Conservation (phyloP, 2,329 filamentous ascomycete species). For the Paraphaeosphaeria sporulosa region DNA sequence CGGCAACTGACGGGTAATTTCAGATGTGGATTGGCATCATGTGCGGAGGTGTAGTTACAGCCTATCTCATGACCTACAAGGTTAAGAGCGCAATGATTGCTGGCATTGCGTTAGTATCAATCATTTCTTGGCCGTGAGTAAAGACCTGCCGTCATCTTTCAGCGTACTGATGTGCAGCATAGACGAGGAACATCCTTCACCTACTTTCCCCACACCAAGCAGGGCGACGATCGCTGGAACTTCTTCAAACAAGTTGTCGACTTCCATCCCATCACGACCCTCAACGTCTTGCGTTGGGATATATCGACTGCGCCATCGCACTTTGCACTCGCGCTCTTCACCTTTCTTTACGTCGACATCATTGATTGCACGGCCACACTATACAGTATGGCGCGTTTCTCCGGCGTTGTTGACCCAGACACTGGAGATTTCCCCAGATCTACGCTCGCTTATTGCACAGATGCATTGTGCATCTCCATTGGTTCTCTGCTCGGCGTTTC, state of each 20-base stretch:
- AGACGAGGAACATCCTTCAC: conserved; percentile 74
- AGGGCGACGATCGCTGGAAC: conserved; percentile 74
- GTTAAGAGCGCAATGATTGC: conserved; percentile 86
- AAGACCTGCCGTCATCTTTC: not conserved
- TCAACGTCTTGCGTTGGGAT: conserved; percentile 78
- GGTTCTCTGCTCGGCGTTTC: conserved; percentile 79
- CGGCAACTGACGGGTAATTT: conserved; percentile 14
- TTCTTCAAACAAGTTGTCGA: conserved; percentile 87
- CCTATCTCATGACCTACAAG: conserved; percentile 82
- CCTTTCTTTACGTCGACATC: conserved; percentile 91
- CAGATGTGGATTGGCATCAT: conserved; percentile 87
- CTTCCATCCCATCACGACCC: conserved; percentile 77
- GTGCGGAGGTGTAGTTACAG: conserved; percentile 81
- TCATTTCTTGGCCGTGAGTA: conserved; percentile 80
- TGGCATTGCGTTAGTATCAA: conserved; percentile 81
- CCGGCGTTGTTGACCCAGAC: conserved; percentile 77
- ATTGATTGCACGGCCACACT: conserved; percentile 86
- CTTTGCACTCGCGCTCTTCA: conserved; percentile 83
- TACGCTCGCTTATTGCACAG: conserved; percentile 82
- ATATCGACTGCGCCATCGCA: conserved; percentile 72
- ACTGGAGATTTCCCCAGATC: conserved; percentile 89
- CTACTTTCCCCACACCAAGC: conserved; percentile 75
- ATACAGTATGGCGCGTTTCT: conserved; percentile 89
- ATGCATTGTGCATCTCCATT: conserved; percentile 81
- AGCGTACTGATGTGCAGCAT: conserved; percentile 25